Base-by-base conservation (phyloP, 2,329 filamentous ascomycete species). In the Elsinoe fawcettii region DNA sequence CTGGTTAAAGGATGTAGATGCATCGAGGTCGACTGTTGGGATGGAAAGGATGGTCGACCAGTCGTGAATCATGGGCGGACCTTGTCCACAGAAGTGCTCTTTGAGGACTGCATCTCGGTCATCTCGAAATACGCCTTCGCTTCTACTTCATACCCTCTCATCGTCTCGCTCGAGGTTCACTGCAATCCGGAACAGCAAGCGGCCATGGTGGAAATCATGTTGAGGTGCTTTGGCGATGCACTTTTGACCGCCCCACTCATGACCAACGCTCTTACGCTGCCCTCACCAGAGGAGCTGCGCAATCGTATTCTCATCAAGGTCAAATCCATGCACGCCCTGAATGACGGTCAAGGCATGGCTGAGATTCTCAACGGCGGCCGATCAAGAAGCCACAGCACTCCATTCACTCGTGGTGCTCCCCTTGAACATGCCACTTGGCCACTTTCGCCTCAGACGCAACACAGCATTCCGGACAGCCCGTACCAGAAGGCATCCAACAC, bases 1-100 rank as follows among this genome's bases (percentile, higher is more conserved):
- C 80, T 99, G 5, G 85, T 88, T 61, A 86, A 88, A 60, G 91
- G 91, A 7, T 99, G 93, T 69, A 87, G 93, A 51, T 97, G 93
- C 70, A 86, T 99, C 46, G 93, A 99, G 73, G 90, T 99, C 55
- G 93, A 99, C 72, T 97, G 92, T 72, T 99, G 93, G 93, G 90
- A 99, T 71, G 93, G 93, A 14, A 80, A 82, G 55, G 87, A 96
- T 67, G 90, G 89, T 37, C 83, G 89, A 65, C 93, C 93, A 0
- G 83, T 90, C 55, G 93, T 99, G 30, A 90, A 89, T 60, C 93
- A 99, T 66, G 93, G 93, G 22, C 85, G 86, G 59, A 96, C 91
- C 0, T 79, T 95, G 71, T 97, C 93, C 0, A 92, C 84, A 11
- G 86, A 88, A 59, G 90, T 97, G 57, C 83, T 88, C 36, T 99